Percentiles rank a stretch among this genome's conserved stretches.
These are phyloP conservation scores for Echeveria elegans DNA, from an alignment of 164 flowering plant genomes.

Conservation along the genomic window DNA sequence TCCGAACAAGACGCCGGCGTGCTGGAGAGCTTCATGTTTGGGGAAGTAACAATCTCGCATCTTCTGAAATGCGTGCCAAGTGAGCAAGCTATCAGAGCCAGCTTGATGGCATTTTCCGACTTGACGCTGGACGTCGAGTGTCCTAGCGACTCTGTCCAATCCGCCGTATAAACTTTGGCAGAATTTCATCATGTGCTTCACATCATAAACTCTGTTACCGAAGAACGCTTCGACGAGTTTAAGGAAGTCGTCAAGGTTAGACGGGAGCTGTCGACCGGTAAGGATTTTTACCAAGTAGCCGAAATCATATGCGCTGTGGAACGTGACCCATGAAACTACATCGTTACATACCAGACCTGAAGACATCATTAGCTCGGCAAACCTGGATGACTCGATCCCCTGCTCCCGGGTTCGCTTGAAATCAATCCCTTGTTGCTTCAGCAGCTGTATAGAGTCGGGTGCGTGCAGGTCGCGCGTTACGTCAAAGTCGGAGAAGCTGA, in stretches of 20 bases:
- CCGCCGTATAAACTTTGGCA: constrained; percentile 51
- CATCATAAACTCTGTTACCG: constrained; percentile 38
- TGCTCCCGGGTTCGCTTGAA: constrained; percentile 24
- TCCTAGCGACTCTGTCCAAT: constrained; percentile 40
- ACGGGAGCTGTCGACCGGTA: constrained; percentile 34
- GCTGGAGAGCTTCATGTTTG: constrained; percentile 25
- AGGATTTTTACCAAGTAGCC: constrained; percentile 48
- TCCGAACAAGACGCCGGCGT: constrained; percentile 49
- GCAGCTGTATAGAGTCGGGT: constrained; percentile 38
- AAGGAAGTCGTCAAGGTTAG: constrained; percentile 23
- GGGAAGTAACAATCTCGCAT: constrained; percentile 30
- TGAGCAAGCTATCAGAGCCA: constrained; percentile 57
- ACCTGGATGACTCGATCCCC: constrained; percentile 35
- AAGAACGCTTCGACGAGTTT: constrained; percentile 25
- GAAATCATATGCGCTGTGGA: constrained; percentile 56
- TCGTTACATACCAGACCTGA: constrained; percentile 50
- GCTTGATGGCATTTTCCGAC: constrained; percentile 60
- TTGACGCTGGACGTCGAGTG: constrained; percentile 34
- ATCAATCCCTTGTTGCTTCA: constrained; percentile 45
- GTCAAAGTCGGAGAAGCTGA: constrained; percentile 56
- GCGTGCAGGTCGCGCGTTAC: constrained; percentile 30
- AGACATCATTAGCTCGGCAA: constrained; percentile 48
- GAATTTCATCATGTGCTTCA: constrained; percentile 43
- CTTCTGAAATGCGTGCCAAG: constrained; percentile 49
- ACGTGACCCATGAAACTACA: constrained; percentile 42